A percentile compares a stretch with the other conserved stretches of the same genome.
phyloP scores from a whole-genome alignment of 345 rosid species.

The Arabis hirsuta region DNA sequence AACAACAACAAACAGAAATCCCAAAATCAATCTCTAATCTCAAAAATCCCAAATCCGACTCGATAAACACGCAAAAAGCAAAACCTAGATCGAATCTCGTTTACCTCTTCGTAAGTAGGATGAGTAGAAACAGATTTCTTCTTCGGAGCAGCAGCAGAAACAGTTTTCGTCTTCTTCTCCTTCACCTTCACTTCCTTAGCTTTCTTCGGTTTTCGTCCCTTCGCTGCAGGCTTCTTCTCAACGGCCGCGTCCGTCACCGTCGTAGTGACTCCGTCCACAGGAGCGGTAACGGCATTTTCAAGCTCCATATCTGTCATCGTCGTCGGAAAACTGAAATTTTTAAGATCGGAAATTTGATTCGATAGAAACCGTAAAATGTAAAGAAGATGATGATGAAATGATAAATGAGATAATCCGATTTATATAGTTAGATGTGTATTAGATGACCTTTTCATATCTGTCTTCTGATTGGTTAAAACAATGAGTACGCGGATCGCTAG shows the following conservation, averaged over 20 bases:
- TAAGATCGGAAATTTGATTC: neutral
- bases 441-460: slow-evolving; percentile 43
- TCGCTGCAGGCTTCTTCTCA: slow-evolving; percentile 50
- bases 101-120: slow-evolving; percentile 81
- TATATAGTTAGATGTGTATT: slow-evolving; percentile 57
- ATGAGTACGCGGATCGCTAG: slow-evolving; percentile 55
- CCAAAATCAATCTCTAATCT: slow-evolving; percentile 21
- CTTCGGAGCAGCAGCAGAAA: slow-evolving; percentile 49
- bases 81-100: slow-evolving; percentile 10
- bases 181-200: slow-evolving; percentile 57
- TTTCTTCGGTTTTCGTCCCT: slow-evolving; percentile 49
- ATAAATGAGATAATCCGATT: slow-evolving; percentile 19
- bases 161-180: slow-evolving; percentile 36
- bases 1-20: neutral
- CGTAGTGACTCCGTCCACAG: slow-evolving; percentile 40
- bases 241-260: slow-evolving; percentile 26
- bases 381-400: neutral
- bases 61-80: neutral
- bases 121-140: slow-evolving; percentile 56
- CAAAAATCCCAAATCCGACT: neutral
- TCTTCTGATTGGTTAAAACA: slow-evolving; percentile 58
- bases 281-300: slow-evolving; percentile 7
- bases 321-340: neutral
- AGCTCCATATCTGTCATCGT: slow-evolving; percentile 2
- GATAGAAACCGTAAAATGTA: neutral